phyloP scores from a whole-genome alignment of 148 eudicot genomes.

The Diospyros lotus region DNA sequence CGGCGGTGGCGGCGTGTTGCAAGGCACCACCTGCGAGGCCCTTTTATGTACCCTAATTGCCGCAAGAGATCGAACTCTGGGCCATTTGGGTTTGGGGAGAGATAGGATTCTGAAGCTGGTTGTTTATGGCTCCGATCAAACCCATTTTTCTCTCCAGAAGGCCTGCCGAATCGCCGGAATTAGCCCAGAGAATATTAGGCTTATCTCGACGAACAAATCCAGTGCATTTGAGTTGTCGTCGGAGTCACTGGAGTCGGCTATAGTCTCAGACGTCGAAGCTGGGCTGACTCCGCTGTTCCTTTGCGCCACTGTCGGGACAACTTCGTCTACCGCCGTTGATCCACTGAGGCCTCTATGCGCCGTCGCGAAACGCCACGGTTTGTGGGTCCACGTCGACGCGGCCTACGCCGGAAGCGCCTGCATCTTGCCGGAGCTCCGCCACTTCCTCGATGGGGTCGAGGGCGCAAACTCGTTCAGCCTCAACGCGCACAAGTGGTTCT shows the following conservation, averaged over 20 bases:
- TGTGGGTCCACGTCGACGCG: conserved; percentile 21
- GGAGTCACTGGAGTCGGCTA: neutral
- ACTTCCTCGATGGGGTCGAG: no score
- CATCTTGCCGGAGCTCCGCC: no score
- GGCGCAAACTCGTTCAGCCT: no score
- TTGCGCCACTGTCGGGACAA: conserved; percentile 10
- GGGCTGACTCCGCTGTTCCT: conserved; percentile 40
- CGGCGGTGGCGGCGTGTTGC: no score
- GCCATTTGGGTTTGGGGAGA: conserved; percentile 14
- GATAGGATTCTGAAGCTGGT: conserved; percentile 29
- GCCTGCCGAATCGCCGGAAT: neutral
- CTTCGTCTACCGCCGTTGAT: conserved; percentile 33
- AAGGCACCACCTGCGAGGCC: no score
- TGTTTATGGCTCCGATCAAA: conserved; percentile 51
- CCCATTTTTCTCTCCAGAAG: conserved; percentile 34
- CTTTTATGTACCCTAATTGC: no score
- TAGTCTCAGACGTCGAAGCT: conserved; percentile 24
- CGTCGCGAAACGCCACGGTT: conserved; percentile 29
- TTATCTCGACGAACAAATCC: neutral
- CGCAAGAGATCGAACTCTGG: no score
- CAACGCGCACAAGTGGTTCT: no score
- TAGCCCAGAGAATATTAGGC: neutral
- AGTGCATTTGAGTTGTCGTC: conserved; percentile 21
- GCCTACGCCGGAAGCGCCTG: no score
- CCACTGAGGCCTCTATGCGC: conserved; percentile 25